Conservation (phyloP, 176 grass and related monocot species). For the Cocos nucifera region DNA sequence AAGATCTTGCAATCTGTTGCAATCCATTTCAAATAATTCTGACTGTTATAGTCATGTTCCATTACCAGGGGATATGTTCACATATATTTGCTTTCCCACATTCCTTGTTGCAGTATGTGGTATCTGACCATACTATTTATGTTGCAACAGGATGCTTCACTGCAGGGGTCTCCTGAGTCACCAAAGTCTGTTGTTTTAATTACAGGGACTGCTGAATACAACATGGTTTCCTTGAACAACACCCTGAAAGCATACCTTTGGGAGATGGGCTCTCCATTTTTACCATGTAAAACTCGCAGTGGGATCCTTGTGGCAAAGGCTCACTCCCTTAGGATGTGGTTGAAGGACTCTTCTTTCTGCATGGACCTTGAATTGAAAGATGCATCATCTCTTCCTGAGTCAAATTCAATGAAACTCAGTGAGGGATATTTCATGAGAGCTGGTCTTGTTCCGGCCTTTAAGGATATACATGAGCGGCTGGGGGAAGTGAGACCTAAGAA, state of each 20-base stretch:
- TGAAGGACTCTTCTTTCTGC: conserved; percentile 94
- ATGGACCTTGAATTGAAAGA: conserved; percentile 92
- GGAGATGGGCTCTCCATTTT: conserved; percentile 85
- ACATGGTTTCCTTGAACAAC: conserved; percentile 79
- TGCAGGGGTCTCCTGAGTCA: conserved; percentile 83
- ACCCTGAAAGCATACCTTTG: conserved; percentile 75
- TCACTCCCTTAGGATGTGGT: conserved; percentile 85
- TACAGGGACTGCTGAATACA: conserved; percentile 88
- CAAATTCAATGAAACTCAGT: conserved; percentile 79
- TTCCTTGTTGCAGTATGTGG: conserved; percentile 1
- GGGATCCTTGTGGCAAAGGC: conserved; percentile 68
- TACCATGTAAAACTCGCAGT: conserved; percentile 57
- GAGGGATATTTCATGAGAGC: conserved; percentile 92
- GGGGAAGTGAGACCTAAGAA: conserved; percentile 88
- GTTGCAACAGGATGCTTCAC: conserved; percentile 68
- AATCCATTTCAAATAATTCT: no score
- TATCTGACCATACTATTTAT: conserved; percentile 16
- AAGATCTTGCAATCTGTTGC: no score
- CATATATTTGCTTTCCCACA: not conserved
- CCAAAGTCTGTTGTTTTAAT: conserved; percentile 86
- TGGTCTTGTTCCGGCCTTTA: conserved; percentile 73
- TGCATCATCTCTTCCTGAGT: conserved; percentile 44
- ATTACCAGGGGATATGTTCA: no score
- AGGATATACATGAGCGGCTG: conserved; percentile 71
- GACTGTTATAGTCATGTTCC: no score